Conservation (phyloP, 2,329 filamentous ascomycete species). For the Aschersonia sp. region DNA sequence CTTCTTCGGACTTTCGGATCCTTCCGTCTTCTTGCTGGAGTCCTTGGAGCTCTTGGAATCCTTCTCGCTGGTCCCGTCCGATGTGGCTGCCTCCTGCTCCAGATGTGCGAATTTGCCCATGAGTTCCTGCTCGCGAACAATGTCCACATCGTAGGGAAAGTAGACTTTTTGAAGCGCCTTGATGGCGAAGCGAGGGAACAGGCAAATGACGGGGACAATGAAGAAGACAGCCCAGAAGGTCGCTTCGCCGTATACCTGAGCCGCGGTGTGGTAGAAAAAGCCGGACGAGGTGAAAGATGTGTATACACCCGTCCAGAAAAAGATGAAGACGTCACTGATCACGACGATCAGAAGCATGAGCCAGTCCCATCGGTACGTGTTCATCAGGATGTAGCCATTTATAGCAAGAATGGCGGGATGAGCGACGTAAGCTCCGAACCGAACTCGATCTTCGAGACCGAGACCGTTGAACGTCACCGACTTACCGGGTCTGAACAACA, state of each 20-base stretch:
- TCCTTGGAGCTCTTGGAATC: slow-evolving; percentile 3
- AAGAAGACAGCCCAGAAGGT: slow-evolving; percentile 80
- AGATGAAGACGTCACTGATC: slow-evolving; percentile 77
- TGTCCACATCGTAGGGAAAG: slow-evolving; percentile 84
- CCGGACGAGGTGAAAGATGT: slow-evolving; percentile 32
- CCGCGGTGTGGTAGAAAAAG: slow-evolving; percentile 60
- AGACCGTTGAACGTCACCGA: slow-evolving; percentile 61
- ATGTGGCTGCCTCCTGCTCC: slow-evolving; percentile 15
- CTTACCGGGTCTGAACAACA: slow-evolving; percentile 55
- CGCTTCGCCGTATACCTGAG: slow-evolving; percentile 65
- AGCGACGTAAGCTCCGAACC: slow-evolving; percentile 78
- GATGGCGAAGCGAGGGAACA: slow-evolving; percentile 75
- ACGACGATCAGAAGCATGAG: slow-evolving; percentile 70
- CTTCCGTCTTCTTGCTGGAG: slow-evolving; percentile 22
- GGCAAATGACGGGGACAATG: slow-evolving; percentile 64
- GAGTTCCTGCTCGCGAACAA: slow-evolving; percentile 82
- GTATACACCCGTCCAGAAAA: slow-evolving; percentile 92
- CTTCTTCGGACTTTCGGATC: slow-evolving; percentile 43
- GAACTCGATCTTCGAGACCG: slow-evolving; percentile 62
- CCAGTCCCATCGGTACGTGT: slow-evolving; percentile 98
- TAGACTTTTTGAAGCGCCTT: slow-evolving; percentile 91
- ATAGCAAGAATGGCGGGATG: slow-evolving; percentile 76
- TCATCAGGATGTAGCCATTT: slow-evolving; percentile 89
- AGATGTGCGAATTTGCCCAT: slow-evolving; percentile 72
- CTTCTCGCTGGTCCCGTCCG: slow-evolving; percentile 22